A percentile compares a stretch with the other conserved stretches of the same genome.
phyloP scores from a whole-genome alignment of 805 yeast genomes.

The Henningerozyma blattae region DNA sequence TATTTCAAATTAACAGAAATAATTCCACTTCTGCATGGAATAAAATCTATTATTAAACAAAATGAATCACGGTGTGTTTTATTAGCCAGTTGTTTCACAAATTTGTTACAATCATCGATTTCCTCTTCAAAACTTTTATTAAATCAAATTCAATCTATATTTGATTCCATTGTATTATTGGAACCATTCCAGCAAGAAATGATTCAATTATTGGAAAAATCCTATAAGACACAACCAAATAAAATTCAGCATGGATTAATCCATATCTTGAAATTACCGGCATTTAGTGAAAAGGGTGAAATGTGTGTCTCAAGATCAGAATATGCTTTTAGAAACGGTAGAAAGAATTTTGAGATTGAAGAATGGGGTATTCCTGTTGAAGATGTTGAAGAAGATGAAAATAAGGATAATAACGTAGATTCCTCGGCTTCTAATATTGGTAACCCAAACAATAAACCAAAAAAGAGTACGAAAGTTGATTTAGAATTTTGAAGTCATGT shows the following conservation, averaged over 20 bases:
- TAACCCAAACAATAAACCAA: constrained; percentile 1
- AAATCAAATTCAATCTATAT: constrained; percentile 42
- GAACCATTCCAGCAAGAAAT: constrained; percentile 75
- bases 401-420: background rate
- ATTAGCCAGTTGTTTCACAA: constrained; percentile 47
- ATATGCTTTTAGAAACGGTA: constrained; percentile 76
- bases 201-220: constrained; percentile 51
- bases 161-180: constrained; percentile 60
- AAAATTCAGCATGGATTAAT: constrained; percentile 80
- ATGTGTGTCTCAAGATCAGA: constrained; percentile 70
- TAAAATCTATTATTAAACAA: constrained; percentile 41
- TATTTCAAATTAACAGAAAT: constrained; percentile 35
- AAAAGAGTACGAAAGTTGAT: constrained; percentile 6
- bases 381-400: constrained; percentile 41
- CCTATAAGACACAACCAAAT: constrained; percentile 49
- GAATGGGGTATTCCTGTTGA: constrained; percentile 98
- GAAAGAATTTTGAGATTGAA: constrained; percentile 73
- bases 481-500: constrained; percentile 5
- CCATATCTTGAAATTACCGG: constrained; percentile 62
- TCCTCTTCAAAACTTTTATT: constrained; percentile 24
- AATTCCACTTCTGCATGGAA: constrained; percentile 47
- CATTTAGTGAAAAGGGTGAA: constrained; percentile 54
- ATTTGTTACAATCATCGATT: constrained; percentile 36
- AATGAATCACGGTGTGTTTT: constrained; percentile 36
- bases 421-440: constrained; percentile 2